Base-by-base conservation (phyloP, 495 filamentous ascomycete species). In the Podospora tetraspora region DNA sequence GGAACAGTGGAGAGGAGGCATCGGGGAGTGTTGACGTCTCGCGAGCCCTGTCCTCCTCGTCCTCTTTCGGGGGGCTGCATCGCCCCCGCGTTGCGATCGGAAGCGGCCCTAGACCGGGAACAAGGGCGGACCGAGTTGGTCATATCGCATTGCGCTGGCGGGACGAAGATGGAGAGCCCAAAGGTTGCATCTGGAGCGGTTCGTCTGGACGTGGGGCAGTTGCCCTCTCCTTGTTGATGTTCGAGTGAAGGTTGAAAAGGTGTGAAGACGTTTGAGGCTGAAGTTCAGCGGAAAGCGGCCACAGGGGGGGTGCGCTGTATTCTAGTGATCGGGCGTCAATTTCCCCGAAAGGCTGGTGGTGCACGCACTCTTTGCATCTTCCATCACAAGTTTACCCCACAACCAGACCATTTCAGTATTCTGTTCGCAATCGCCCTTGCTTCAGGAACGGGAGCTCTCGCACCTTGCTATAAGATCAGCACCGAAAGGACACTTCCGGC, bases 1-100 rank as follows among this genome's bases (percentile, higher is more conserved):
- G 16, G 27, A n/a, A 52, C 43, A 52, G 43, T 52, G 43, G 43
- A 52, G 43, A 52, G 37, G 43, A 52, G 43, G 43, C 43, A n/a
- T n/a, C 43, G 43, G 22, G 23, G 59, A 60, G 24, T 24, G 23
- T 60, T 60, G 23, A 25, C 23, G 23, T 19, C 59, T 16, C 19
- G 59, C 27, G 59, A 27, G 59, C 59, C 59, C 29, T 60, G 59
- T 60, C 59, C 59, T 60, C 43, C 29, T 60, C 29, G 59, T 60
- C 59, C 59, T 60, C 43, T 60, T 60, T 29, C 12, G 27, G 59
- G 24, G 22, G 23, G 59, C 11, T 60, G 59, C 59, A 60, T 60
- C 24, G 12, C 23, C 13, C 13, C n/a, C 22, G 24, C 3, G 59
- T 1, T 25, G 27, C 59, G 11, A 11, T 60, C 24, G 43, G 43